Evolutionary conservation across 148 eudicot species (phyloP), one percentile per base, ranked within the genome.

Genomic region (Fallopia convolvulus): DNA sequence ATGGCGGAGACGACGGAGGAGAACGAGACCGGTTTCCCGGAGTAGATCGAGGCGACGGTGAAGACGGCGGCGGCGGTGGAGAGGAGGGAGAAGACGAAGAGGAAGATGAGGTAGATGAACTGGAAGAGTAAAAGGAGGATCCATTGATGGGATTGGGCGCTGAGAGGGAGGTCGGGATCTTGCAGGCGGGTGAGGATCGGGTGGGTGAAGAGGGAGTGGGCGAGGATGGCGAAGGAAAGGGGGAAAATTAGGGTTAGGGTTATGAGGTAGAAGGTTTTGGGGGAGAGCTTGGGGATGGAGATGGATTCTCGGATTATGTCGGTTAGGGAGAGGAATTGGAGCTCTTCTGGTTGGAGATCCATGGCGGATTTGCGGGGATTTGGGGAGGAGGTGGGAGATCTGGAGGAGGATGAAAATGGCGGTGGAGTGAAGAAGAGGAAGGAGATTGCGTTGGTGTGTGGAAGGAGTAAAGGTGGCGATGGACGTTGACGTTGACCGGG

Each of bases 31-130:
- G 96, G 94, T 72, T 94, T 94, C 14, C 85, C 75, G 33, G 99
- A 86, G 81, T 90, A 94, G 8, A 94, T 77, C 2, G 96, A 90
- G n/a, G 99, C 99, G 30, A 92, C 99, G 63, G 97, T 89, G 88
- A 94, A 94, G 49, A 94, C 97, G 8, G 90, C 93, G 14, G 97
- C 96, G 8, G 99, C 96, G 7, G 99, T 94, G 73, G 97, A 90
- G 50, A 94, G 86, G 52, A 94, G 94, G 1, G 96, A 94, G 84
- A 94, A 89, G 1, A 93, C 86, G 83, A 94, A 94, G 82, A 94
- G 93, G 75, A 92, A 88, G n/a, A 92, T 77, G 56, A 92, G 91
- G 87, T 94, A 94, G 70, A 36, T 81, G 60, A 94, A 88, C 77
- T 94, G 99, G 78, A 90, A 87, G 48, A 82, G 10, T 17, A 94